A percentile compares a stretch with the other conserved stretches of the same genome.
These are phyloP conservation scores for Xylariaceae sp. DNA, from an alignment of 2,329 filamentous ascomycete genomes.

Conservation along the genomic window DNA sequence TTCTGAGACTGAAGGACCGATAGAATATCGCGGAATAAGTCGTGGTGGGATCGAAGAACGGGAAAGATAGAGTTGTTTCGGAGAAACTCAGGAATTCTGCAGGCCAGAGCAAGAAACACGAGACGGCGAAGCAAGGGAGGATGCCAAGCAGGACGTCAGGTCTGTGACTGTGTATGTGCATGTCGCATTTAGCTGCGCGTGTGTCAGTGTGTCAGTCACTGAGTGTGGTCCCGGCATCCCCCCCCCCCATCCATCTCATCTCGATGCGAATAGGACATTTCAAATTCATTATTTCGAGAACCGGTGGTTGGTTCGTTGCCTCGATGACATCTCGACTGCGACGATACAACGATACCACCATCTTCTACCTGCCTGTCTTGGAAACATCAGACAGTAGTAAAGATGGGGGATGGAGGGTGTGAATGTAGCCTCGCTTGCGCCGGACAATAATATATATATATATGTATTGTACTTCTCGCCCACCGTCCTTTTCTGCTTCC, in stretches of 20 bases:
- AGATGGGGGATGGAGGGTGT: conserved; percentile 9
- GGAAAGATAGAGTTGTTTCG: no score
- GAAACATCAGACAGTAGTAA: background rate
- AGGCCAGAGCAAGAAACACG: background rate
- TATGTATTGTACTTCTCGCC: conserved; percentile 13
- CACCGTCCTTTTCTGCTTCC: background rate
- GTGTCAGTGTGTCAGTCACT: no score
- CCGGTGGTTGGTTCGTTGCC: no score
- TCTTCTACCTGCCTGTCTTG: background rate
- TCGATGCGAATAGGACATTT: no score
- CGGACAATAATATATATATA: conserved; percentile 3
- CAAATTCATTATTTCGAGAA: no score
- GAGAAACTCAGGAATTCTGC: no score
- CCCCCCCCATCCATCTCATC: no score
- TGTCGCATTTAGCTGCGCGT: background rate
- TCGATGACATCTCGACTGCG: no score
- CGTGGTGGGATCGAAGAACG: no score
- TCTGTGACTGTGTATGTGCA: background rate
- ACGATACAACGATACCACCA: background rate
- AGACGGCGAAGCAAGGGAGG: background rate
- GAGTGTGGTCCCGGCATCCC: no score
- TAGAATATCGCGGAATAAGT: no score
- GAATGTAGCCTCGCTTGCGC: conserved; percentile 8
- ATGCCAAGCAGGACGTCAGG: background rate
- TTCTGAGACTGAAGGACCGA: no score